These are phyloP conservation scores for Clarkia xantiana DNA, from an alignment of 345 rosid species.

Conservation along the genomic window DNA sequence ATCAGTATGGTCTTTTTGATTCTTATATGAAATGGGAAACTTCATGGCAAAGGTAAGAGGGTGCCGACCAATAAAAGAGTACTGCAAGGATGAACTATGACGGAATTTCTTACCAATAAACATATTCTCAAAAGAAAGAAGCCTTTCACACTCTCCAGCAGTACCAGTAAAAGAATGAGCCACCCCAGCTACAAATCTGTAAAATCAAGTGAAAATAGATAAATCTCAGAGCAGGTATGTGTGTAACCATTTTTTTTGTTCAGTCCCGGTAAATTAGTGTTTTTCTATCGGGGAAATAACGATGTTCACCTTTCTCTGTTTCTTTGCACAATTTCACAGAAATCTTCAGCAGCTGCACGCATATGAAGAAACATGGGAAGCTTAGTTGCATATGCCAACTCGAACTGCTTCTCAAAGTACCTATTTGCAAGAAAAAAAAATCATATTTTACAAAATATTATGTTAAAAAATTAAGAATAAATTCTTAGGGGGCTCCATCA, in stretches of 20 bases:
- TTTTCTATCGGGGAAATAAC: background rate
- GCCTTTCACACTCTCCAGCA: conserved; percentile 56
- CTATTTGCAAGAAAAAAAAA: conserved; percentile 20
- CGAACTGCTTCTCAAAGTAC: conserved; percentile 96
- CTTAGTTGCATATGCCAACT: conserved; percentile 72
- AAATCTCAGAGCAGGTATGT: background rate
- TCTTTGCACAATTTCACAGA: conserved; percentile 62
- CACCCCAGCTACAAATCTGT: conserved; percentile 75
- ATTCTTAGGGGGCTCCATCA: background rate
- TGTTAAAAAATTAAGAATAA: no score
- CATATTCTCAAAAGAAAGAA: conserved; percentile 59
- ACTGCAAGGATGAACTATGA: background rate
- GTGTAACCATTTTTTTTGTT: no score
- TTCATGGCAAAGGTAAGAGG: no score
- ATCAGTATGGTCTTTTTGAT: no score
- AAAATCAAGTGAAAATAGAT: conserved; percentile 3
- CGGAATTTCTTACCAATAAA: conserved; percentile 44
- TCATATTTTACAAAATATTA: background rate
- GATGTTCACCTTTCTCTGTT: conserved; percentile 49
- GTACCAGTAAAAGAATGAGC: conserved; percentile 88
- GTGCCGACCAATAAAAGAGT: no score
- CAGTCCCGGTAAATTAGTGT: background rate
- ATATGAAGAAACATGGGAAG: conserved; percentile 93
- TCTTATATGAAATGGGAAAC: no score
- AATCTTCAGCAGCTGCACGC: conserved; percentile 89